Evolutionary conservation across 2,329 filamentous ascomycete genomes (phyloP), one percentile per base, ranked within the genome.

Genomic region (Pyrenophora seminiperda): DNA sequence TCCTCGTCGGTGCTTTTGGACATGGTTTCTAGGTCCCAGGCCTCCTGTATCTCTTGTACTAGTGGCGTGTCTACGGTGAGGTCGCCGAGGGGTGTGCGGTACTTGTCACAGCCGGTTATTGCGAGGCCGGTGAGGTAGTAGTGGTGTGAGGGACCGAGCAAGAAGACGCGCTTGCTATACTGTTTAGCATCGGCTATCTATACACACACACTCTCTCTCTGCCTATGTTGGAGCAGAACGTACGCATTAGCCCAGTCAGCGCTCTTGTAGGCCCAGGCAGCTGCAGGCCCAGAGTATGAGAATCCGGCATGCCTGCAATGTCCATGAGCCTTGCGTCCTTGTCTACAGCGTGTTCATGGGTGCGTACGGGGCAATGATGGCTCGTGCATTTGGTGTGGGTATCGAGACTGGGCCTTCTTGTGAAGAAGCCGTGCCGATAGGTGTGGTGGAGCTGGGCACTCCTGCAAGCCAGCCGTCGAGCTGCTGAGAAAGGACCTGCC

Each of bases 71-170:
- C 90, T 24, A 95, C 79, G 0, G 67, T 67, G 4, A 95, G 77
- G 56, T 87, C 76, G 9, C 91, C 90, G 22, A 92, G 82, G 0
- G 90, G 90, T 0, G 90, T 95, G 11, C 77, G 81, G 70, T 91
- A 94, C 52, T 80, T 78, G 22, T 79, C 80, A 67, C 90, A 91
- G 9, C 79, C 82, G 0, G 91, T 88, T 5, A 96, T 80, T 2
- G 91, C 91, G 58, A 89, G 89, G 41, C 86, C 89, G 1, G 82
- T 78, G 1, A 97, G 84, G 58, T 90, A 89, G 72, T 89, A 85
- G 40, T 93, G 91, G 67, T 99, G 94, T 1, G 93, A 97, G 2
- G 94, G 94, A 0, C 94, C 94, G 13, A 99, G 83, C 33, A 99
- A 79, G 68, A 99, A 97, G 58, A 99, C 83, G 3, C 91, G 88